Evolutionary conservation across 495 filamentous ascomycete species (phyloP).

Genomic region (Polyplosphaeria fusca): DNA sequence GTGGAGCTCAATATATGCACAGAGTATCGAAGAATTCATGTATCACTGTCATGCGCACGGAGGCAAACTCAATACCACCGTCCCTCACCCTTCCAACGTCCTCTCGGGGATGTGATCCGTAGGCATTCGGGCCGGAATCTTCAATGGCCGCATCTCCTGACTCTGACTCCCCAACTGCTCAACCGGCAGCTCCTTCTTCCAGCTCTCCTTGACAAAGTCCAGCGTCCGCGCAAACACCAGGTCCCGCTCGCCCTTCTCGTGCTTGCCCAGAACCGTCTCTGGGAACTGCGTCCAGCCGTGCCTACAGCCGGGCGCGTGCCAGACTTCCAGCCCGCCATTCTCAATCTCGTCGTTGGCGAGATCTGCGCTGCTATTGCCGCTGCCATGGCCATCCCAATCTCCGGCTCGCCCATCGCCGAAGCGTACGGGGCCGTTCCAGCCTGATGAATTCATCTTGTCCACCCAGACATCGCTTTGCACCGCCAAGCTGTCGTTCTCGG

Average conservation of each 20-base stretch:
- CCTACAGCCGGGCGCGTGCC: slow-evolving; percentile 34
- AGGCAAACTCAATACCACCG: no score
- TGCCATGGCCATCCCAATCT: slow-evolving; percentile 17
- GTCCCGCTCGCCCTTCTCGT: slow-evolving; percentile 35
- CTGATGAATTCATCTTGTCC: slow-evolving; percentile 28
- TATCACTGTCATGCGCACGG: no score
- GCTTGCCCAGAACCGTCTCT: slow-evolving; percentile 30
- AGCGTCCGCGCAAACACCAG: slow-evolving; percentile 29
- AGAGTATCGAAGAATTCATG: no score
- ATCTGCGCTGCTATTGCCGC: neutral
- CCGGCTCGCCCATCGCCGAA: slow-evolving; percentile 17
- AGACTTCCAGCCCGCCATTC: slow-evolving; percentile 33
- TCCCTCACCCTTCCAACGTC: no score
- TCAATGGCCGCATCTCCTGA: slow-evolving; percentile 8
- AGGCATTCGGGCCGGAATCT: slow-evolving; percentile 13
- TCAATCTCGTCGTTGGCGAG: neutral
- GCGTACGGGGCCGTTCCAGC: slow-evolving; percentile 30
- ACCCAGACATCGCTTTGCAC: slow-evolving; percentile 41
- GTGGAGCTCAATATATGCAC: no score
- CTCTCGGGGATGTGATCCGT: no score
- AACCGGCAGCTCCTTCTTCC: slow-evolving; percentile 13
- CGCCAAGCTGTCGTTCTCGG: slow-evolving; percentile 38
- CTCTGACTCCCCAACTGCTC: slow-evolving; percentile 5
- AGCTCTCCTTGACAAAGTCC: slow-evolving; percentile 28
- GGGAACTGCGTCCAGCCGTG: slow-evolving; percentile 44